Percentiles rank a stretch among this genome's conserved stretches.
Evolutionary conservation across 176 grass and related monocot genomes (phyloP).

Genomic region (Rhynchospora tenuis): DNA sequence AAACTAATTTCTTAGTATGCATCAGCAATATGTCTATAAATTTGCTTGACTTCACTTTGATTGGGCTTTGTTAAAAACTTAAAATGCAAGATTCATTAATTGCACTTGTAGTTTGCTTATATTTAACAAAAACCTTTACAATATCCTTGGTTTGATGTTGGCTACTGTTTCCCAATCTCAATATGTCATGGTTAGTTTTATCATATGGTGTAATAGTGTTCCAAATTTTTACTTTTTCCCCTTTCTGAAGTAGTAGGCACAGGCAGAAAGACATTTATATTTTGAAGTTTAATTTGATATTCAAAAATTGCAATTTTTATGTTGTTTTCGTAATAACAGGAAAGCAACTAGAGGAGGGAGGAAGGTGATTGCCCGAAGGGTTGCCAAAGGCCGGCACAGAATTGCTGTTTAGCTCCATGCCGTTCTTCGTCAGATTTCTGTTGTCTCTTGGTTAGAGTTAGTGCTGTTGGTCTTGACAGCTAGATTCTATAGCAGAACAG

Average conservation of each 20-base stretch:
- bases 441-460: neutral
- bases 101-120: neutral
- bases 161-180: neutral
- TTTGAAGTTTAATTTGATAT: neutral
- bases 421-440: neutral
- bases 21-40: neutral
- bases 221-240: neutral
- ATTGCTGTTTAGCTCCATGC: constrained; percentile 46
- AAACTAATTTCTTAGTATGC: neutral
- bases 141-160: neutral
- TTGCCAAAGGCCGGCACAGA: constrained; percentile 79
- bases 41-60: neutral
- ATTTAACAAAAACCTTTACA: neutral
- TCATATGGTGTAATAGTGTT: neutral
- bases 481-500: neutral
- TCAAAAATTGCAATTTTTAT: neutral
- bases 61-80: neutral
- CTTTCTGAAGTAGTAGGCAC: neutral
- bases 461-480: neutral
- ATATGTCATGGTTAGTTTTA: neutral
- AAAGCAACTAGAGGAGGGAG: constrained; percentile 76
- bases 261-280: neutral
- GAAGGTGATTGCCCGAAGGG: constrained; percentile 71
- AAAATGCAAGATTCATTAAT: neutral
- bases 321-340: constrained; percentile 25